Conservation (phyloP, 805 yeast species). For the Starmerella geochares region DNA sequence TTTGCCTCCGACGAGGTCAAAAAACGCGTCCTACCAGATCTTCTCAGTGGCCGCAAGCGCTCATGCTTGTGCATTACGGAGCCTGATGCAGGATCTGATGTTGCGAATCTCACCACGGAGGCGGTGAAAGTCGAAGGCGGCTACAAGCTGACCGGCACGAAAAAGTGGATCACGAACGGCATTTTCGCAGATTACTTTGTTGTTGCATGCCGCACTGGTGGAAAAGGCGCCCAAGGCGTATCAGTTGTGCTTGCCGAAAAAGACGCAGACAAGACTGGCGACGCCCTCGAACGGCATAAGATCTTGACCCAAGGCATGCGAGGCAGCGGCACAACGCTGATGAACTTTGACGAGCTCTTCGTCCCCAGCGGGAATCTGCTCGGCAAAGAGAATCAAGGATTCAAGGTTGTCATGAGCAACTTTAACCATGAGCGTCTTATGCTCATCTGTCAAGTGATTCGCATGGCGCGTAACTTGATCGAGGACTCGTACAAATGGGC, state of each 20-base stretch:
- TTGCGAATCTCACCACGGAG: conserved; percentile 35
- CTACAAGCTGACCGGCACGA: conserved; percentile 35
- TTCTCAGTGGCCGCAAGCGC: conserved; percentile 34
- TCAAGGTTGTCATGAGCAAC: conserved; percentile 37
- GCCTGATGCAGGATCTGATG: conserved; percentile 40
- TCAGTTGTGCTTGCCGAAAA: conserved; percentile 35
- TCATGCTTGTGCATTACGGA: conserved; percentile 37
- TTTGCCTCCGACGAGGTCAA: conserved; percentile 30
- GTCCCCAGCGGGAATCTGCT: conserved; percentile 36
- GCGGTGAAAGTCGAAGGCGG: conserved; percentile 35
- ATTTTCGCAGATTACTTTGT: conserved; percentile 37
- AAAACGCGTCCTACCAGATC: conserved; percentile 33
- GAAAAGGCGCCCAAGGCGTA: conserved; percentile 34
- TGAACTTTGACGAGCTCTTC: conserved; percentile 37
- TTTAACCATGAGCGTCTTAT: conserved; percentile 39
- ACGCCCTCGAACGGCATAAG: conserved; percentile 32
- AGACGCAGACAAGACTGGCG: conserved; percentile 25
- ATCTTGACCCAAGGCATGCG: conserved; percentile 37
- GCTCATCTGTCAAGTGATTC: conserved; percentile 34
- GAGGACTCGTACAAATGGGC: conserved; percentile 36
- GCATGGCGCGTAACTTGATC: conserved; percentile 33
- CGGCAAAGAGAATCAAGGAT: conserved; percentile 36
- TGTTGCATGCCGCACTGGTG: conserved; percentile 39
- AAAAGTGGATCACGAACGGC: conserved; percentile 41
- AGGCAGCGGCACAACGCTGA: conserved; percentile 35